Evolutionary conservation across 163 green algal genomes (phyloP).

Genomic region (Volvox carteri): DNA sequence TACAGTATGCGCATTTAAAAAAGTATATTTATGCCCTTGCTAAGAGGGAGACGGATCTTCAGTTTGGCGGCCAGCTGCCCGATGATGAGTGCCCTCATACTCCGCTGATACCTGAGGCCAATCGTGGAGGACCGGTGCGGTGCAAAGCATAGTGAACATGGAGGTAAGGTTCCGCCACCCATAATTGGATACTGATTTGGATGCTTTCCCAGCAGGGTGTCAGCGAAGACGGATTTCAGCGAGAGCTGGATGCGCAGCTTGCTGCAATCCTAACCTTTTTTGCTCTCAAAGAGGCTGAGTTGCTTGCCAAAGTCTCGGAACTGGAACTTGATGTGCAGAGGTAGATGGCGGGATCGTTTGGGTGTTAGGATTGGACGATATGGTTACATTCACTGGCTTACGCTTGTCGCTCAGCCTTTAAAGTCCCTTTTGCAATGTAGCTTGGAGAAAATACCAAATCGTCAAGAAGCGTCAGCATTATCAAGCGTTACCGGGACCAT

Average conservation of each 20-base stretch:
- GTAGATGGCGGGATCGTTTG: too few species aligned
- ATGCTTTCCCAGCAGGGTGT: background rate
- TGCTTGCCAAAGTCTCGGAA: slow-evolving; percentile 51
- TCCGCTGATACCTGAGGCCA: slow-evolving; percentile 20
- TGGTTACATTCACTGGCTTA: too few species aligned
- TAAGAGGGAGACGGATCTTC: slow-evolving; percentile 61
- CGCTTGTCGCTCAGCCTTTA: too few species aligned
- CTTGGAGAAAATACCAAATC: slow-evolving; percentile 54
- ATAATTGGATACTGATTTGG: background rate
- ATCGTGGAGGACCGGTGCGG: background rate
- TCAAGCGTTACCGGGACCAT: background rate
- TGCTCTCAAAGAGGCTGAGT: slow-evolving; percentile 70
- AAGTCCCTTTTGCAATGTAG: background rate
- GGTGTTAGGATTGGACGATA: too few species aligned
- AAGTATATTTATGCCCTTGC: slow-evolving; percentile 76
- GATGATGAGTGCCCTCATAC: background rate
- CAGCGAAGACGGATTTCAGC: slow-evolving; percentile 65
- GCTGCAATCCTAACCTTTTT: slow-evolving; percentile 70
- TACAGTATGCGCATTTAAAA: slow-evolving; percentile 77
- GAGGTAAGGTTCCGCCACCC: too few species aligned
- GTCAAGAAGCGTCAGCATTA: slow-evolving; percentile 25
- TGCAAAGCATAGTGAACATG: too few species aligned
- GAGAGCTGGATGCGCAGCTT: slow-evolving; percentile 68
- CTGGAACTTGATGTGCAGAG: slow-evolving; percentile 54
- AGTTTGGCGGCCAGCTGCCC: background rate